Base-by-base conservation (phyloP, 2,329 filamentous ascomycete species). In the Trichoderma koningii region DNA sequence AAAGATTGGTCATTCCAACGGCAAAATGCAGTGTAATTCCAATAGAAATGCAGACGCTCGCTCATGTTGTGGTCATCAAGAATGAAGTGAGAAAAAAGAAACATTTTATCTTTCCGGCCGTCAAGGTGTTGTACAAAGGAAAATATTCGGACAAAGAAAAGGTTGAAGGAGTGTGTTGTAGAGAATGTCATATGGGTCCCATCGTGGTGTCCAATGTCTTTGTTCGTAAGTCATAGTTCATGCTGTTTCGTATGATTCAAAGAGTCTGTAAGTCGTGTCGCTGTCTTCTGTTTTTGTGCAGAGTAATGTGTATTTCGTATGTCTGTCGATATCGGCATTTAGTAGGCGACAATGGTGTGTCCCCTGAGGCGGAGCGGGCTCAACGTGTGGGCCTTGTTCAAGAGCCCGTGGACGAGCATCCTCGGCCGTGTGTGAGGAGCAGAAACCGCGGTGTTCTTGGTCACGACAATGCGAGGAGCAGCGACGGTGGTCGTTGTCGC, bases 371-470 rank as follows among this genome's bases (percentile, higher is more conserved):
- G 65, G 14, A 66, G 23, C 2, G 65, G 65, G 26, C 62, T 59
- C 30, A 63, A 50, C 5, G 59, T 41, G 21, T 66, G 64, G 6
- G 59, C 52, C 14, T 80, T 78, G 44, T 78, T 73, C 65, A 81
- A 77, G 59, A 82, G 30, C n/a, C 66, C 63, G 28, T 67, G 66
- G 1, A 67, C 57, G 56, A 67, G 60, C 6, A 52, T 47, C 55
- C 34, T 55, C 5, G 65, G 48, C 41, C 61, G 65, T 10, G 47
- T 44, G 19, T 63, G 60, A 7, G 53, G 55, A 30, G 17, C 42
- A 45, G 61, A 56, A 44, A 63, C 50, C 5, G 42, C 21, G 61
- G 28, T 48, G 7, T 30, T 38, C 7, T 56, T 51, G 52, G 12
- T 44, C 34, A 48, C 21, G 14, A 53, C 52, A 30, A 19, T 64